Conservation (phyloP, 768 basidiomycete genomes). For the Tricholoma hemisulphureum region DNA sequence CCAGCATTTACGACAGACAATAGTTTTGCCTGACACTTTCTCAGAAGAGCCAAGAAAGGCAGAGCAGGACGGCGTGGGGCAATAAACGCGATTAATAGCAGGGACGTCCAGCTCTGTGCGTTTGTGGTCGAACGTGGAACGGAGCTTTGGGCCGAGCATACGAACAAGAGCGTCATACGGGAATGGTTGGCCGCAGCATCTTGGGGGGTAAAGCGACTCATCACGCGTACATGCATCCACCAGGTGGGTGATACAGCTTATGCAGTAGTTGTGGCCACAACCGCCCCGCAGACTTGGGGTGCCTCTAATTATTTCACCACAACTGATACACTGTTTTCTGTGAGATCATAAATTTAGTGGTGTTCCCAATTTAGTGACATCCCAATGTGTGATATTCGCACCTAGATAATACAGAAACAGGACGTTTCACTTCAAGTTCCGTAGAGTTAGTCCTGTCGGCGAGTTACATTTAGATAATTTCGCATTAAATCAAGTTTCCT, state of each 20-base stretch:
- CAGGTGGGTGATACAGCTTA: conserved; percentile 30
- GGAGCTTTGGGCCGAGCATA: conserved; percentile 2
- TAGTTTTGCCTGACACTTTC: conserved; percentile 1
- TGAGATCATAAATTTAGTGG: no score
- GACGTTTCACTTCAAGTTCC: no score
- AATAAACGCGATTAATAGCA: conserved; percentile 13
- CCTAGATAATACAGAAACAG: no score
- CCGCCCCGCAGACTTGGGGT: conserved; percentile 22
- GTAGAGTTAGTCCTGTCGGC: no score
- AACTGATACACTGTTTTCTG: conserved; percentile 16
- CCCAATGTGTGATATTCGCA: no score
- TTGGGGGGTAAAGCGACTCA: conserved; percentile 40
- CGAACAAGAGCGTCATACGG: conserved; percentile 15
- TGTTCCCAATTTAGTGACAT: background rate
- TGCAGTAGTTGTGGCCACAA: conserved; percentile 39
- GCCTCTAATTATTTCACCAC: conserved; percentile 10
- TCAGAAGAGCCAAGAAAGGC: conserved; percentile 37
- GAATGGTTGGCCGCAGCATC: conserved; percentile 35
- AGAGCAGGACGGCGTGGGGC: conserved; percentile 40
- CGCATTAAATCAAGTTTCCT: no score
- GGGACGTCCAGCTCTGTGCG: conserved; percentile 14
- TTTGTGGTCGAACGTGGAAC: conserved; percentile 10
- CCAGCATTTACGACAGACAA: conserved; percentile 41
- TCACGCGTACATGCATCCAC: conserved; percentile 35
- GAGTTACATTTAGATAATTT: no score